phyloP scores from a whole-genome alignment of 1,284 basidiomycete genomes.

The Sanghuangporus baumii region DNA sequence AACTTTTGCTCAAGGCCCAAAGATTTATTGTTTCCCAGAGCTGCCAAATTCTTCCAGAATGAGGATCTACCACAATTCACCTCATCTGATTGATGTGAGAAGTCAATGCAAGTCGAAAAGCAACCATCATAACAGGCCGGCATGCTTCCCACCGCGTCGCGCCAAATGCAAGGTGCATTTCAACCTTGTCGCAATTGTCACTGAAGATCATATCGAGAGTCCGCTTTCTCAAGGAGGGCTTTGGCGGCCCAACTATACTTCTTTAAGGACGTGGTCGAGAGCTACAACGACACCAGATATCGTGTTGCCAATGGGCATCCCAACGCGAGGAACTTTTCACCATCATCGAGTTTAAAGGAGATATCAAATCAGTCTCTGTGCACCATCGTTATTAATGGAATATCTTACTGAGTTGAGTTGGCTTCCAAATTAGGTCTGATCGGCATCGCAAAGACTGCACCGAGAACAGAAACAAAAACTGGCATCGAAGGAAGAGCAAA shows the following conservation, averaged over 20 bases:
- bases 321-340: slow-evolving; percentile 69
- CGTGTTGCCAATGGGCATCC: slow-evolving; percentile 80
- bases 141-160: slow-evolving; percentile 77
- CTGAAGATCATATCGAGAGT: slow-evolving; percentile 29
- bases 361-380: not conserved
- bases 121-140: slow-evolving; percentile 68
- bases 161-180: slow-evolving; percentile 80
- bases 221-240: not conserved
- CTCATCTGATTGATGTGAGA: slow-evolving; percentile 84
- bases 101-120: slow-evolving; percentile 68
- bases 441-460: slow-evolving; percentile 69
- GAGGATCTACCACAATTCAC: slow-evolving; percentile 31
- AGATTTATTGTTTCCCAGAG: too few relatives aligned
- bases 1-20: too few relatives aligned
- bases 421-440: slow-evolving; percentile 73
- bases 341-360: not conserved
- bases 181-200: slow-evolving; percentile 78
- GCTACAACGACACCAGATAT: slow-evolving; percentile 72
- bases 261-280: slow-evolving; percentile 58
- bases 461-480: slow-evolving; percentile 73
- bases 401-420: slow-evolving; percentile 68
- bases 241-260: slow-evolving; percentile 47
- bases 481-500: slow-evolving; percentile 77
- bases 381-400: not conserved
- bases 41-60: too few relatives aligned